These are phyloP conservation scores for Lagerstroemia speciosa DNA, from an alignment of 345 rosid genomes.

Conservation along the genomic window DNA sequence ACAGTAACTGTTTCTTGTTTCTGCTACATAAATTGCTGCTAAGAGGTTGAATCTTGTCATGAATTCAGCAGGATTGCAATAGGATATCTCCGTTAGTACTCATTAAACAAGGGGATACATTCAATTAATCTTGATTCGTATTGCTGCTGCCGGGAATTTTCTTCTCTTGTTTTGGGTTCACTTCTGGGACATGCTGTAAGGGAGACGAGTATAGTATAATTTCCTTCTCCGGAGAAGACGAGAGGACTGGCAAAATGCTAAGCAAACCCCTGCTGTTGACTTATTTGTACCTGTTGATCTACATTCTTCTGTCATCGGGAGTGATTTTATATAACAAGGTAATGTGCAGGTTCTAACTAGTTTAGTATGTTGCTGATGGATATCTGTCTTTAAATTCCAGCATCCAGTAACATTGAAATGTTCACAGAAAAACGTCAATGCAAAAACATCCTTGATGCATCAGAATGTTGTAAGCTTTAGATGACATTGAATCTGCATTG, in stretches of 20 bases:
- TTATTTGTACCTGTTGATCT: slow-evolving; percentile 70
- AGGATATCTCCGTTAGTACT: not conserved
- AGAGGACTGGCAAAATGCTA: slow-evolving; percentile 33
- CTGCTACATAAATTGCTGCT: not conserved
- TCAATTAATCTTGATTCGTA: not conserved
- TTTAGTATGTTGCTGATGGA: not conserved
- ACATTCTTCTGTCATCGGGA: slow-evolving; percentile 79
- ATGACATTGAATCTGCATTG: not conserved
- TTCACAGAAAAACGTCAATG: not conserved
- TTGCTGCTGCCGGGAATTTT: slow-evolving; percentile 4
- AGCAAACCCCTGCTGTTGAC: slow-evolving; percentile 76
- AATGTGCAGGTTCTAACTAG: not conserved
- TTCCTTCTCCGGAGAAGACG: not conserved
- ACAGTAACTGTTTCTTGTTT: not conserved
- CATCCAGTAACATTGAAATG: not conserved
- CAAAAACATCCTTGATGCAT: not conserved
- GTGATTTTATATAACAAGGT: slow-evolving; percentile 98
- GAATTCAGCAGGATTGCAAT: not conserved
- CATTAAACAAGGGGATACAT: slow-evolving; percentile 1
- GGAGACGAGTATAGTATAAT: not conserved
- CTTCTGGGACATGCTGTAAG: not conserved
- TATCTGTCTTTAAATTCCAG: not conserved
- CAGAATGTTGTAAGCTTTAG: not conserved
- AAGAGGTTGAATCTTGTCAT: not conserved
- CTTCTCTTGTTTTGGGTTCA: not conserved